phyloP scores from a whole-genome alignment of 2,329 filamentous ascomycete genomes.

The Colletotrichum sp. region DNA sequence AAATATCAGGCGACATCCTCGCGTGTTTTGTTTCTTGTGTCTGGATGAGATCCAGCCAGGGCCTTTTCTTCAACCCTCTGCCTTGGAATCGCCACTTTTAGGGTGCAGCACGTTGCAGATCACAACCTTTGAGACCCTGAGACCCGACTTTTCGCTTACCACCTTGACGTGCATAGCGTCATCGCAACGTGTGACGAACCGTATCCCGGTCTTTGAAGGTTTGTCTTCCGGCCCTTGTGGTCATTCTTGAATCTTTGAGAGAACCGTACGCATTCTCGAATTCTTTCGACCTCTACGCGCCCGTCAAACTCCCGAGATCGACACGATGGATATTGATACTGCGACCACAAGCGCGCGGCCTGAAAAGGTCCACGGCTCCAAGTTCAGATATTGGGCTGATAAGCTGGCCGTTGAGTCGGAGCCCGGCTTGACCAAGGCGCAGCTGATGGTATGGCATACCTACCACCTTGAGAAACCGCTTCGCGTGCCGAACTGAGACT shows the following conservation, averaged over 20 bases:
- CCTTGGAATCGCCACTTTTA: constrained; percentile 14
- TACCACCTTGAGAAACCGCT: neutral
- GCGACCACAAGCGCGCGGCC: constrained; percentile 18
- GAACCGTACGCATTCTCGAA: neutral
- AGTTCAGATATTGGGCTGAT: constrained; percentile 48
- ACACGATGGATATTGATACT: constrained; percentile 16
- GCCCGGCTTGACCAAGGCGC: constrained; percentile 75
- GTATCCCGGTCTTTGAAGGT: neutral
- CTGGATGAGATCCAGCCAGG: neutral
- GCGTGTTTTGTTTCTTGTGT: neutral
- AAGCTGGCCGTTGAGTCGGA: constrained; percentile 78
- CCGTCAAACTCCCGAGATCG: neutral
- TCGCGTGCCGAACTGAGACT: neutral
- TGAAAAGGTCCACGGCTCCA: constrained; percentile 34
- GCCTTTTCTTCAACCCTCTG: neutral
- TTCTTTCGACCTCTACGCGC: neutral
- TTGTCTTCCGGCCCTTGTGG: neutral
- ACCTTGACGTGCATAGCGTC: constrained; percentile 13
- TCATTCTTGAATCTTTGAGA: neutral
- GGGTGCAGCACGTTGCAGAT: constrained; percentile 3
- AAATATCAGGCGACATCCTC: constrained; percentile 14
- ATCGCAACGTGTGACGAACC: constrained; percentile 2
- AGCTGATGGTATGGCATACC: constrained; percentile 70
- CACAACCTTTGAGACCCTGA: neutral
- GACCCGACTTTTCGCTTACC: neutral